Percentiles rank a stretch among this genome's conserved stretches.
Evolutionary conservation across 73 alveolate genomes (phyloP).

Genomic region (Effrenium voratum): DNA sequence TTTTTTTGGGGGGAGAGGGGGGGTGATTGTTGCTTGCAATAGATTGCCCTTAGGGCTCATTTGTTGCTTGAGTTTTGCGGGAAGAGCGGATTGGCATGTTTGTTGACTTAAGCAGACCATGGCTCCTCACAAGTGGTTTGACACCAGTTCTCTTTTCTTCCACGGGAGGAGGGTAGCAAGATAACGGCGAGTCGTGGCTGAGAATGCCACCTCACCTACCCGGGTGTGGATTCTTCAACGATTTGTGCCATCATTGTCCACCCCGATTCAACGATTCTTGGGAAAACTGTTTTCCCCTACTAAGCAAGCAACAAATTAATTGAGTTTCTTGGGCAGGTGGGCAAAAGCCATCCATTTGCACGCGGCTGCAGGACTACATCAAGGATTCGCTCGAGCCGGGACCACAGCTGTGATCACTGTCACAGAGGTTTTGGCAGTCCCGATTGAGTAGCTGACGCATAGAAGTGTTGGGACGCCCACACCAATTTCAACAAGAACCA

Average conservation of each 20-base stretch:
- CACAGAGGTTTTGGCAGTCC: too few species aligned
- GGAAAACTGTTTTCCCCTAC: neutral
- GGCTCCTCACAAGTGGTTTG: neutral
- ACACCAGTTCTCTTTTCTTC: neutral
- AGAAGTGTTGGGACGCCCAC: too few species aligned
- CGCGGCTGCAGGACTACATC: conserved; percentile 35
- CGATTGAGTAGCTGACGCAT: too few species aligned
- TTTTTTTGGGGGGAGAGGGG: neutral
- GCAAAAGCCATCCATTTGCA: neutral
- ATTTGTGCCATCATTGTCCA: neutral
- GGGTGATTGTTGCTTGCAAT: neutral
- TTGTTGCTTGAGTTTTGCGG: neutral
- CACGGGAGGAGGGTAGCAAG: too few species aligned
- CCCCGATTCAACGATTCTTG: neutral
- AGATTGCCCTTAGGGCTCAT: neutral
- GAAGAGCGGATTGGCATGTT: neutral
- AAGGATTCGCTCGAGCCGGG: conserved; percentile 61
- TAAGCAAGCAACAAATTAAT: neutral
- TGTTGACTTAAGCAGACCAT: neutral
- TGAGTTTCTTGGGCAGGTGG: neutral
- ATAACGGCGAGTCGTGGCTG: too few species aligned
- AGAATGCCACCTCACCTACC: too few species aligned
- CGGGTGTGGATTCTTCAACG: neutral
- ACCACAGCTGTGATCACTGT: too few species aligned
- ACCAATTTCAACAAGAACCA: too few species aligned